These are phyloP conservation scores for Castanopsis chinensis DNA, from an alignment of 306 rosid genomes.

Conservation along the genomic window DNA sequence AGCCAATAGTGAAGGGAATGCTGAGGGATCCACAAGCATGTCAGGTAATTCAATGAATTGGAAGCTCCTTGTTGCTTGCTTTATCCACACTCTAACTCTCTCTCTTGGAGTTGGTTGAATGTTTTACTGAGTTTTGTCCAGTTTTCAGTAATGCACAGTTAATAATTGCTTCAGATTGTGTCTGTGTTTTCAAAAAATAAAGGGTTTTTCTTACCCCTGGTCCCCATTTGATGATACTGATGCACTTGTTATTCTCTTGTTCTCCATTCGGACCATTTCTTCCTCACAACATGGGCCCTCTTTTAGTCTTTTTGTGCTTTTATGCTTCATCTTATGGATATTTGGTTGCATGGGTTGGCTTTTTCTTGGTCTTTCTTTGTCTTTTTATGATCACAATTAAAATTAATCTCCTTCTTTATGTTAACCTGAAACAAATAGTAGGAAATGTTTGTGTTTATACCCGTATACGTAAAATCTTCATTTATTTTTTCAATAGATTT, in stretches of 20 bases:
- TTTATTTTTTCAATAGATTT: no score
- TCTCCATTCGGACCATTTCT: neutral
- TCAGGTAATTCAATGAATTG: constrained; percentile 41
- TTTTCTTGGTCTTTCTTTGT: neutral
- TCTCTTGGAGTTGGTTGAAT: neutral
- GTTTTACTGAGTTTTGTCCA: neutral
- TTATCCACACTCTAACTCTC: neutral
- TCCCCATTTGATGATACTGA: neutral
- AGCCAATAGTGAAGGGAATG: constrained; percentile 45
- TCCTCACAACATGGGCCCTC: neutral
- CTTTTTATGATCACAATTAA: neutral
- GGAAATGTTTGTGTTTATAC: no score
- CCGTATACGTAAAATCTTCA: no score
- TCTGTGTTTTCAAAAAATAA: neutral
- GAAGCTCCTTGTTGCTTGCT: neutral
- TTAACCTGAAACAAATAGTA: no score
- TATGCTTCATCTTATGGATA: neutral
- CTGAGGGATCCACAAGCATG: constrained; percentile 36
- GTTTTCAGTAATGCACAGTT: neutral
- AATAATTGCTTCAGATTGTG: neutral
- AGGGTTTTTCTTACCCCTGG: no score
- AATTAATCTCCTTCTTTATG: neutral
- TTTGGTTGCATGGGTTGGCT: neutral
- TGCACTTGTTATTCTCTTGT: neutral
- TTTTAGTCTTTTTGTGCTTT: neutral